Base-by-base conservation (phyloP, 139 green algal species). In the Astrephomene gubernaculifera region DNA sequence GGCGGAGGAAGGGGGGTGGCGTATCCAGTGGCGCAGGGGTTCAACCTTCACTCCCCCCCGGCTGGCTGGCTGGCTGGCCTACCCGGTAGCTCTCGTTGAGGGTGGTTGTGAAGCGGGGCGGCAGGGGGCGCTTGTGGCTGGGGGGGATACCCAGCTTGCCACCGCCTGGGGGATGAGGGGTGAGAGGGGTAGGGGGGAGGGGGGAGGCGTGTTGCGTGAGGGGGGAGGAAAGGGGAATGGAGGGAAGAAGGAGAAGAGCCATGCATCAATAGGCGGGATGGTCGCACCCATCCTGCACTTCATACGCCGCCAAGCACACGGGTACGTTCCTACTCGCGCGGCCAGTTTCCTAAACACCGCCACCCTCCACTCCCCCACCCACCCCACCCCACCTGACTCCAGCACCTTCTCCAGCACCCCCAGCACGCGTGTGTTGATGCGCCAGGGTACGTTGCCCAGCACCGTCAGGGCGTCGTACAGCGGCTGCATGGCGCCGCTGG, bases 391-490 rank as follows among this genome's bases (percentile, higher is more conserved):
- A 82, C 86, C 63, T 52, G 41, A 39, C 0, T 69, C 67, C 64
- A 80, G 87, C 3, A 93, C 61, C 22, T 71, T 38, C 38, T 91
- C 79, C 65, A 96, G 86, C 64, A 88, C 87, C 9, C 85, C 78
- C 21, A 94, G 87, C 64, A 97, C 90, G 9, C 52, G 67, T 0
- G 31, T 35, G 81, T 97, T 96, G 72, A 97, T 87, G 7, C 86
- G 72, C 89, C 96, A 98, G 0, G 90, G 65, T 24, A 91, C 93
- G 54, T 87, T 79, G 24, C 95, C 94, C 53, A 98, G 88, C n/a
- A 90, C 87, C 64, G 97, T 97, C 45, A 99, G 89, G 0, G 93
- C 95, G 4, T 95, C 89, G 73, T 96, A 97, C 39, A 98, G 89
- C 63, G 81, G 72, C 0, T 79, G 35, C 60, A 93, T 61, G 33